Evolutionary conservation across 148 eudicot genomes (phyloP).

Genomic region (Chenopodium quinoa): DNA sequence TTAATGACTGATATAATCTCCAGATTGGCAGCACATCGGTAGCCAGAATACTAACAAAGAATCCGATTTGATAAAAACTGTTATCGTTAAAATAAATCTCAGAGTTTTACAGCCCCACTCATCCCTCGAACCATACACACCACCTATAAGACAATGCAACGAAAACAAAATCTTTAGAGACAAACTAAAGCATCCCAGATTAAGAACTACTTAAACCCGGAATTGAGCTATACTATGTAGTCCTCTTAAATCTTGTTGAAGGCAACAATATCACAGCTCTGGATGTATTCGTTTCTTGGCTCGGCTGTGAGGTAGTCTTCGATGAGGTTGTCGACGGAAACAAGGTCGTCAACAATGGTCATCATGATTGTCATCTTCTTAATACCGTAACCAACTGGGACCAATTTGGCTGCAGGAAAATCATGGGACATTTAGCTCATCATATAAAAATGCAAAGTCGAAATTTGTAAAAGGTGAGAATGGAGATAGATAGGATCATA

Average conservation of each 20-base stretch:
- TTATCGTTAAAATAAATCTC: not conserved
- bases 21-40: not conserved
- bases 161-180: conserved; percentile 26
- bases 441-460: not conserved
- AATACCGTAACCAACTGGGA: conserved; percentile 86
- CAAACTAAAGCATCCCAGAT: not conserved
- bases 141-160: not conserved
- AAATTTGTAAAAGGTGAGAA: not conserved
- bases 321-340: conserved; percentile 74
- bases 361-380: conserved; percentile 88
- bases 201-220: not conserved
- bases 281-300: conserved; percentile 76
- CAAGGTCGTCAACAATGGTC: conserved; percentile 91
- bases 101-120: conserved; percentile 11
- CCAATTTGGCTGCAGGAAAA: conserved; percentile 71
- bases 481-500: conserved; percentile 29
- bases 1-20: not conserved
- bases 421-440: not conserved
- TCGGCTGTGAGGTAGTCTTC: conserved; percentile 75
- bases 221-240: not conserved
- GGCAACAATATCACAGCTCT: conserved; percentile 95
- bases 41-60: not conserved
- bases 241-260: conserved; percentile 87
- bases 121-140: conserved; percentile 18
- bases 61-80: not conserved